Evolutionary conservation across 2,329 filamentous ascomycete genomes (phyloP).

Genomic region (Neocucurbitaria cava): DNA sequence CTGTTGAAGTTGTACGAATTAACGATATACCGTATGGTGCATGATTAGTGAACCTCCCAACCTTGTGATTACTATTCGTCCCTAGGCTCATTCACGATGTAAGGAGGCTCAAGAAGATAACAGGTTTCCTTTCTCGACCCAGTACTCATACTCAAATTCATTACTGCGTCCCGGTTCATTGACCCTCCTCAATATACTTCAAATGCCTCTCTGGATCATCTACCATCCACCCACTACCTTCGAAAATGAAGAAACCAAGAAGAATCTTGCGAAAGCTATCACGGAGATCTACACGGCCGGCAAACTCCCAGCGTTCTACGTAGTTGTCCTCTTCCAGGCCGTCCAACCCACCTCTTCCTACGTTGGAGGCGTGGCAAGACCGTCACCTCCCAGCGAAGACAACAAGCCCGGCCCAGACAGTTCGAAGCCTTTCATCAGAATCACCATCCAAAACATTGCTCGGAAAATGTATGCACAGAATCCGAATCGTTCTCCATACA

Average conservation of each 20-base stretch:
- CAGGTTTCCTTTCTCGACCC: neutral
- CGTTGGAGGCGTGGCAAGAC: conserved; percentile 39
- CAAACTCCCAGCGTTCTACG: conserved; percentile 54
- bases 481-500: no score
- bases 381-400: conserved; percentile 7
- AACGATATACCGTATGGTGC: neutral
- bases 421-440: conserved; percentile 45
- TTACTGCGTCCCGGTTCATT: neutral
- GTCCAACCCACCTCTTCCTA: conserved; percentile 33
- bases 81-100: neutral
- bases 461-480: conserved; percentile 23
- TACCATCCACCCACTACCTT: conserved; percentile 51
- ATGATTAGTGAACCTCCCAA: conserved; percentile 13
- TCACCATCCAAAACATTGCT: conserved; percentile 46
- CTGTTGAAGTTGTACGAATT: neutral
- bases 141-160: neutral
- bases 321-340: conserved; percentile 51
- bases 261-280: conserved; percentile 45
- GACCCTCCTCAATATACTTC: neutral
- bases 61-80: conserved; percentile 1
- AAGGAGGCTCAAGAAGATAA: neutral
- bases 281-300: conserved; percentile 50
- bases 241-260: conserved; percentile 32
- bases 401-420: conserved; percentile 16
- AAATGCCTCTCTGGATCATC: conserved; percentile 55